These are phyloP conservation scores for Fusarium pilosicola DNA, from an alignment of 2,329 filamentous ascomycete species.

Conservation along the genomic window DNA sequence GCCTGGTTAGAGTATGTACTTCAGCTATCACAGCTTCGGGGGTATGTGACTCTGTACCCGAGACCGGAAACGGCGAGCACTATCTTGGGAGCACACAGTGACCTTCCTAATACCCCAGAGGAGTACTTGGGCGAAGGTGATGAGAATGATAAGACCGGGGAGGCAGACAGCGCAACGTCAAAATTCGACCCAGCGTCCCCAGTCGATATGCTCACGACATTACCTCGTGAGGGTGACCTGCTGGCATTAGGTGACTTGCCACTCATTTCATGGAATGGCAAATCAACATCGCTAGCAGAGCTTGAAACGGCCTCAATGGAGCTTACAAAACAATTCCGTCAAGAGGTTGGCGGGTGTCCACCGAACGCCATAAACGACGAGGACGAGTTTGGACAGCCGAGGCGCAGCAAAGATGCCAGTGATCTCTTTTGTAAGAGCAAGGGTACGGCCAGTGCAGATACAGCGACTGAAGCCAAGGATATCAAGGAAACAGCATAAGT, in stretches of 20 bases:
- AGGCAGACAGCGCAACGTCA: slow-evolving; percentile 43
- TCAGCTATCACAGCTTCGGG: slow-evolving; percentile 78
- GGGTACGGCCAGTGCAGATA: not conserved
- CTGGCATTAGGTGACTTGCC: slow-evolving; percentile 61
- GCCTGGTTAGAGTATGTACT: slow-evolving; percentile 83
- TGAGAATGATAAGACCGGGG: slow-evolving; percentile 41
- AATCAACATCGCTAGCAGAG: slow-evolving; percentile 51
- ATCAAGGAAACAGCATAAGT: slow-evolving; percentile 38
- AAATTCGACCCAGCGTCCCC: slow-evolving; percentile 56
- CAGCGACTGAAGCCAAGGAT: not conserved
- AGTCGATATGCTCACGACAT: slow-evolving; percentile 59
- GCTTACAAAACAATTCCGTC: slow-evolving; percentile 69
- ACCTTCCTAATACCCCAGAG: slow-evolving; percentile 78
- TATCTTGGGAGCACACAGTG: slow-evolving; percentile 80
- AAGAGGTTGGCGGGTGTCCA: slow-evolving; percentile 73
- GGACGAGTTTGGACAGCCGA: slow-evolving; percentile 23
- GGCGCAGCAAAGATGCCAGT: slow-evolving; percentile 53
- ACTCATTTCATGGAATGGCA: slow-evolving; percentile 72
- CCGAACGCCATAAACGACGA: slow-evolving; percentile 21
- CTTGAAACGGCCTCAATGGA: slow-evolving; percentile 57
- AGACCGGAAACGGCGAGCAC: slow-evolving; percentile 62
- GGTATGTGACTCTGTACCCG: slow-evolving; percentile 85
- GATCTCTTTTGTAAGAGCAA: slow-evolving; percentile 72
- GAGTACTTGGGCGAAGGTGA: slow-evolving; percentile 60
- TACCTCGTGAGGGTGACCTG: slow-evolving; percentile 56